These are phyloP conservation scores for Colletotrichum chlorophyti DNA, from an alignment of 2,329 filamentous ascomycete genomes.

Conservation along the genomic window DNA sequence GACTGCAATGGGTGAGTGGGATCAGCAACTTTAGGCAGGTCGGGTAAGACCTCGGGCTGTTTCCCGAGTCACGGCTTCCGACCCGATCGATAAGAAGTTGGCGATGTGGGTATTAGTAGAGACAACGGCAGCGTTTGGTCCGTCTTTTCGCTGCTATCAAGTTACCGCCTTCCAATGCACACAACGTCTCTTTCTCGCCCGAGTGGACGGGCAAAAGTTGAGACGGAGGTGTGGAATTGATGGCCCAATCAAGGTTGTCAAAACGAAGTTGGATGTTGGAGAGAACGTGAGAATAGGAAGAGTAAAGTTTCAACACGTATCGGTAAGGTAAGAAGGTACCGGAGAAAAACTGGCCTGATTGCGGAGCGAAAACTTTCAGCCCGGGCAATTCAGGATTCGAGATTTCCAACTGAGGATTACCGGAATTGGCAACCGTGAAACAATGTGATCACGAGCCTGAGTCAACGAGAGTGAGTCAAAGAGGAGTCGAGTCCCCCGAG, in stretches of 20 bases:
- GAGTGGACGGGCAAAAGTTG: too few species aligned
- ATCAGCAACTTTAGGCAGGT: slow-evolving; percentile 17
- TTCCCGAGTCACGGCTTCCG: slow-evolving; percentile 20
- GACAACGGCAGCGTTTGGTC: background rate
- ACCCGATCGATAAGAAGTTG: slow-evolving; percentile 22
- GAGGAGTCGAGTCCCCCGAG: slow-evolving; percentile 15
- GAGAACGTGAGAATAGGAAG: too few species aligned
- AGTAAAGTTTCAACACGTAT: too few species aligned
- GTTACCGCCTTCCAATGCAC: background rate
- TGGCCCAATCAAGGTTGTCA: too few species aligned
- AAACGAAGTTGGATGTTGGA: too few species aligned
- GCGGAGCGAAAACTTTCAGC: too few species aligned
- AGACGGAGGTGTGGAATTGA: too few species aligned
- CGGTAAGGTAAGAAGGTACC: too few species aligned
- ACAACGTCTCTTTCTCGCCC: too few species aligned
- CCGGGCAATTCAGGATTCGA: too few species aligned
- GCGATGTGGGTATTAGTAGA: slow-evolving; percentile 8
- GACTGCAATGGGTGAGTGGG: slow-evolving; percentile 2
- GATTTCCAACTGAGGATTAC: background rate
- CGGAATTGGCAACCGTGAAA: background rate
- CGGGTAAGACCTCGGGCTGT: slow-evolving; percentile 11
- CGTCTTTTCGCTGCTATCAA: background rate
- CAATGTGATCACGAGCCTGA: background rate
- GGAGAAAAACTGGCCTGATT: slow-evolving; percentile 5
- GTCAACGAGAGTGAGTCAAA: slow-evolving; percentile 16